Evolutionary conservation across 208 protist genomes (phyloP), one percentile per base, ranked within the genome.

Genomic region (Wallacemonas sp.): DNA sequence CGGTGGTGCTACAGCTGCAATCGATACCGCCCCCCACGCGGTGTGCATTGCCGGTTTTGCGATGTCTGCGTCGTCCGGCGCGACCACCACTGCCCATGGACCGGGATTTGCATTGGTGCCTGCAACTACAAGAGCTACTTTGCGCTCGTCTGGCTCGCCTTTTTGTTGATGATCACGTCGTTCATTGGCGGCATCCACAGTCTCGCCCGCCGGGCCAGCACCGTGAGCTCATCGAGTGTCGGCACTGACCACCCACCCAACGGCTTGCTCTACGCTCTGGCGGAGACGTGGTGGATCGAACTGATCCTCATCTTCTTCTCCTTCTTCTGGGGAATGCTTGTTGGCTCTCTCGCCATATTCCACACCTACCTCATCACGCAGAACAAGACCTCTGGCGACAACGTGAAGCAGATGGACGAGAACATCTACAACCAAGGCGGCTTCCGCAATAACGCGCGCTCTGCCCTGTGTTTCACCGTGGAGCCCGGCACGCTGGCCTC

Each of bases 41-140:
- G 75, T 1, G 78, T 88, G 21, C 94, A 97, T 70, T 97, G 94
- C 70, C 76, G 78, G n/a, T 88, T 76, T 64, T 97, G 94, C 43
- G 87, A 96, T 54, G 74, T 83, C 14, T 97, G 94, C 46, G 83
- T 97, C 8, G 39, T 66, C 2, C 83, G 92, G 6, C 76, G 92
- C n/a, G 94, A 97, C 67, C 94, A 97, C 68, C 94, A 97, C 76
- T 97, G 93, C 56, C 88, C 90, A 47, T 97, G 94, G 92, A 92
- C 87, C 0, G 94, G 94, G 5, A 93, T 80, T 17, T 96, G 92
- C 76, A 87, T 97, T 21, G 94, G 91, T 2, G 78, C 74, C n/a
- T 65, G 68, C 34, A 97, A 97, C 70, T 96, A 97, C 70, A 61
- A 61, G 6, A 80, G 66, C 19, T 97, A 93, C 70, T 89, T 87